phyloP scores from a whole-genome alignment of 2,329 filamentous ascomycete genomes.

The Colletotrichum caudatum region DNA sequence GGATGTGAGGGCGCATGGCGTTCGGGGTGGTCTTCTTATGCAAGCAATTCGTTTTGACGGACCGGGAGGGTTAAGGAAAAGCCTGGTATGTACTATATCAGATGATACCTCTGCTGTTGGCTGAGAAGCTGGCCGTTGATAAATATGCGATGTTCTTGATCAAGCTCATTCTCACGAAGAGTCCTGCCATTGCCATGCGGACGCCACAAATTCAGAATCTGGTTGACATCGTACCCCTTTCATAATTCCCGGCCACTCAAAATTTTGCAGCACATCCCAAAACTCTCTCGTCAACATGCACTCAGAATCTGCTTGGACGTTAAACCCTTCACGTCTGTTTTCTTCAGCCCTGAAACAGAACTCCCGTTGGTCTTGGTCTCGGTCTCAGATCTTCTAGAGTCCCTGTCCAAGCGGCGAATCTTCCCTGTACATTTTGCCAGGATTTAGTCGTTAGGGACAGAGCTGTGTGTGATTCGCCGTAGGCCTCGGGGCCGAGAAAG shows the following conservation, averaged over 20 bases:
- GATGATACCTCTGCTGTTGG: constrained; percentile 38
- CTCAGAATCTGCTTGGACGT: background rate
- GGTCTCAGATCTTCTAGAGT: background rate
- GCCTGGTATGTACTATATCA: constrained; percentile 39
- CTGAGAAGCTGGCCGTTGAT: constrained; percentile 22
- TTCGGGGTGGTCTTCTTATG: constrained; percentile 44
- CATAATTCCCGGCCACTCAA: background rate
- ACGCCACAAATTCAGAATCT: background rate
- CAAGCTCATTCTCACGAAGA: constrained; percentile 12
- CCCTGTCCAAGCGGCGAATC: background rate
- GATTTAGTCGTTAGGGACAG: no score
- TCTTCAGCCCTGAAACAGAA: background rate
- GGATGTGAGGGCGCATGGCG: constrained; percentile 42
- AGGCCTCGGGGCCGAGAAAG: background rate
- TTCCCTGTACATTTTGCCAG: background rate
- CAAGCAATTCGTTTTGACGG: constrained; percentile 47
- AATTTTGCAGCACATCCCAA: background rate
- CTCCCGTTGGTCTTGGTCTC: background rate
- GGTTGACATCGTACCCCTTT: background rate
- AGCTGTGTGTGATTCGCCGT: background rate
- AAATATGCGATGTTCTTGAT: constrained; percentile 8
- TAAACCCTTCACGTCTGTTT: no score
- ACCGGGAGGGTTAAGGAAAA: constrained; percentile 43
- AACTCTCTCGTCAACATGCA: no score
- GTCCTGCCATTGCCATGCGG: background rate